Percentiles rank a stretch among this genome's conserved stretches.
Conservation (phyloP, 1,139 yeast genomes). For the Geotrichum histeridarum region DNA sequence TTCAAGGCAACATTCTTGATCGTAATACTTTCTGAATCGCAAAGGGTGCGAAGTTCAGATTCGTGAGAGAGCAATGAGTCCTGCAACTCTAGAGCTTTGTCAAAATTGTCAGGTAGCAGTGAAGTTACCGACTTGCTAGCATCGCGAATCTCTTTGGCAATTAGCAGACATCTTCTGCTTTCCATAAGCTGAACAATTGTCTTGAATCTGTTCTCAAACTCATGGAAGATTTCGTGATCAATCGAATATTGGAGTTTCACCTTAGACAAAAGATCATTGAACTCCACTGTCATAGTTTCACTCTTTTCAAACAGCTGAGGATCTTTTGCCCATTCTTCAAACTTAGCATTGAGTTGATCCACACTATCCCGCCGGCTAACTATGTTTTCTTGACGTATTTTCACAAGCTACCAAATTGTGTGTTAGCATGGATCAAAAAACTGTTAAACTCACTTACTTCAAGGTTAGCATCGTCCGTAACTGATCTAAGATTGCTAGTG, state of each 20-base stretch:
- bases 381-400: neutral
- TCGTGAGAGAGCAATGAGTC: neutral
- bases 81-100: slow-evolving; percentile 4
- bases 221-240: neutral
- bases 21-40: neutral
- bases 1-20: slow-evolving; percentile 8
- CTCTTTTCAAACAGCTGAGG: slow-evolving; percentile 4
- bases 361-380: neutral
- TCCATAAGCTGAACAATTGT: slow-evolving; percentile 1
- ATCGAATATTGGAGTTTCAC: slow-evolving; percentile 3
- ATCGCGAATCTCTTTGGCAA: slow-evolving; percentile 8
- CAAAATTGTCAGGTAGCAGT: neutral
- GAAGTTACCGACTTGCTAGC: neutral
- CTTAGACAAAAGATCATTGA: neutral
- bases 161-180: slow-evolving; percentile 2
- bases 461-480: slow-evolving; percentile 11
- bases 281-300: neutral
- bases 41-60: neutral
- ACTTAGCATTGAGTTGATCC: neutral
- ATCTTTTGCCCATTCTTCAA: slow-evolving; percentile 6
- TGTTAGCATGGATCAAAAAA: neutral
- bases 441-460: neutral
- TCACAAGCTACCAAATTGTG: neutral
- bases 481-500: slow-evolving; percentile 19
- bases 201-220: neutral